Percentiles rank a stretch among this genome's conserved stretches.
phyloP scores from a whole-genome alignment of 2,329 filamentous ascomycete species.

The Xylariaceae sp. region DNA sequence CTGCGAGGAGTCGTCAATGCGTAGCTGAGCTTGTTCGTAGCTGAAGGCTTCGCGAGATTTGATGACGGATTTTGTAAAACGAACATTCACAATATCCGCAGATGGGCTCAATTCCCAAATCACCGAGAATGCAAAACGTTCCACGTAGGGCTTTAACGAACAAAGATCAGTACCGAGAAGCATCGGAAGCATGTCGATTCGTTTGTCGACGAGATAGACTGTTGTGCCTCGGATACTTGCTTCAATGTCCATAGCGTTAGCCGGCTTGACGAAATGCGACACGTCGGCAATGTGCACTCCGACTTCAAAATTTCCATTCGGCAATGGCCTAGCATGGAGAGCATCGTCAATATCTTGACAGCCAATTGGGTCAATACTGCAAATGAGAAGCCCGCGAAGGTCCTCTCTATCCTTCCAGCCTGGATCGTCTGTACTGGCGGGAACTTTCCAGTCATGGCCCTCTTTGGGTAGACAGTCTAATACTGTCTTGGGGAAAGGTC shows the following conservation, averaged over 20 bases:
- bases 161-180: constrained; percentile 94
- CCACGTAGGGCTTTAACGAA: constrained; percentile 96
- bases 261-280: constrained; percentile 97
- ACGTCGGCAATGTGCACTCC: constrained; percentile 99
- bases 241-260: constrained; percentile 95
- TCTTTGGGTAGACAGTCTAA: constrained; percentile 88
- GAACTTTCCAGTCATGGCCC: constrained; percentile 92
- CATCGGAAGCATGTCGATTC: constrained; percentile 98
- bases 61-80: constrained; percentile 97
- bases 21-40: constrained; percentile 92
- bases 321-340: constrained; percentile 77
- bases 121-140: constrained; percentile 82
- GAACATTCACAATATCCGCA: constrained; percentile 79
- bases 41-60: constrained; percentile 95
- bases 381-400: constrained; percentile 81
- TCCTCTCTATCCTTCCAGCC: constrained; percentile 86
- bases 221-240: constrained; percentile 92
- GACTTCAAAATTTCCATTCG: constrained; percentile 93
- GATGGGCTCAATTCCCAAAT: constrained; percentile 85
- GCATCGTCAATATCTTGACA: constrained; percentile 99
- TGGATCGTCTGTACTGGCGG: constrained; percentile 71
- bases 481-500: constrained; percentile 93
- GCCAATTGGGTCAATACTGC: constrained; percentile 93
- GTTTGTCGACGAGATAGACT: constrained; percentile 97
- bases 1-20: constrained; percentile 86